phyloP scores from a whole-genome alignment of 2,329 filamentous ascomycete species.

The Colletotrichum sp. region DNA sequence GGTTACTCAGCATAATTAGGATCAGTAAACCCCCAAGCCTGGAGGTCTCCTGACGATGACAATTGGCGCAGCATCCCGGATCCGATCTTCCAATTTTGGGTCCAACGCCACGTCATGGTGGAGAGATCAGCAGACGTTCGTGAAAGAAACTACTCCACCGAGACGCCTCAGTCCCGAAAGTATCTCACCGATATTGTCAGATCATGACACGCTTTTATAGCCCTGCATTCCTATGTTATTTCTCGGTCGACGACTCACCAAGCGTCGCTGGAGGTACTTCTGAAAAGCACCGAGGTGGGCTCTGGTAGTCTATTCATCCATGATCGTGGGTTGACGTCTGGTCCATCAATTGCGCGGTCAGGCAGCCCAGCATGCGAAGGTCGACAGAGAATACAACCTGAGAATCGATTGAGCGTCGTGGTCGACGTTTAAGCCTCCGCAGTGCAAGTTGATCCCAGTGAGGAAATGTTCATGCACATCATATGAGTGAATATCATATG shows the following conservation, averaged over 20 bases:
- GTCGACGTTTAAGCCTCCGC: background rate
- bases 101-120: background rate
- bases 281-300: background rate
- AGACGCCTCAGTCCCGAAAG: background rate
- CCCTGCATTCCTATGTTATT: background rate
- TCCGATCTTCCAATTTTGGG: background rate
- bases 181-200: background rate
- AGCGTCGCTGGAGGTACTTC: background rate
- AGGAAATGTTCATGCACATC: too few relatives aligned
- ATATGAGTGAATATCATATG: background rate
- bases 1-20: background rate
- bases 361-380: background rate
- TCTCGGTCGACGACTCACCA: accelerated
- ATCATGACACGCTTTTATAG: background rate
- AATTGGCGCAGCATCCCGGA: background rate
- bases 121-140: background rate
- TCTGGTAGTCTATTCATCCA: background rate
- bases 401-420: background rate
- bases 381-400: background rate
- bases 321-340: background rate
- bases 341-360: background rate
- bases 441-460: background rate
- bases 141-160: background rate
- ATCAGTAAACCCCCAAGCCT: background rate
- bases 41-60: background rate